Conservation (phyloP, 257 asterid genomes). For the Perilla frutescens region DNA sequence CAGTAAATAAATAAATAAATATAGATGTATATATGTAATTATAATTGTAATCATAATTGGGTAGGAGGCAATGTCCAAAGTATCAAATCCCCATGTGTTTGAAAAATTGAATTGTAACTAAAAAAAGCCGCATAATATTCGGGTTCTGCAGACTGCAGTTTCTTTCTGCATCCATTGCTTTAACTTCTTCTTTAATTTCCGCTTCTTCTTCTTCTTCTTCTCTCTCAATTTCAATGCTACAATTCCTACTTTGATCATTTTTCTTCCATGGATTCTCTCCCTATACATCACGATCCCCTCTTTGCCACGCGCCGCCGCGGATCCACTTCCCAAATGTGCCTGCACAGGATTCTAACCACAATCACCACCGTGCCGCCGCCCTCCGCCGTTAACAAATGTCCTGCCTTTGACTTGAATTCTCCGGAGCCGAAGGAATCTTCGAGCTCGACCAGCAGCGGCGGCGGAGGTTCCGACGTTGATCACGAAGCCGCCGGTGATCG, state of each 20-base stretch:
- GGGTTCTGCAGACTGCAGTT: slow-evolving; percentile 37
- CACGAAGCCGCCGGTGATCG: slow-evolving; percentile 17
- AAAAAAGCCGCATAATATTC: slow-evolving; percentile 40
- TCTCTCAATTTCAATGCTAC: slow-evolving; percentile 21
- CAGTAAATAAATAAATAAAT: too few relatives aligned
- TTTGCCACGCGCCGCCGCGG: slow-evolving; percentile 25
- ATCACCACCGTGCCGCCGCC: slow-evolving; percentile 41
- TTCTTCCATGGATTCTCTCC: slow-evolving; percentile 33
- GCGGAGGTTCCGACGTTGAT: slow-evolving; percentile 11
- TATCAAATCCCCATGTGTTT: not conserved
- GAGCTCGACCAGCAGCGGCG: slow-evolving; percentile 29
- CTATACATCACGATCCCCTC: slow-evolving; percentile 27
- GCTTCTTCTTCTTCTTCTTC: slow-evolving; percentile 33
- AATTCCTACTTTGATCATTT: slow-evolving; percentile 18
- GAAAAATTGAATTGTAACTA: slow-evolving; percentile 22
- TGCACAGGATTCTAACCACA: slow-evolving; percentile 43
- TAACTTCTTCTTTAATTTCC: slow-evolving; percentile 27
- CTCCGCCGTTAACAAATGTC: not conserved
- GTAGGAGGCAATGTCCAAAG: not conserved
- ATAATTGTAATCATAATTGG: too few relatives aligned
- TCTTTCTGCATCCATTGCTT: slow-evolving; percentile 23
- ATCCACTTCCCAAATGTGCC: slow-evolving; percentile 51
- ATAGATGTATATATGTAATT: too few relatives aligned
- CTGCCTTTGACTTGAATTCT: slow-evolving; percentile 22
- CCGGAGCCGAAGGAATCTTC: slow-evolving; percentile 34